phyloP scores from a whole-genome alignment of 208 protist species.

The Balamuthia mandrillaris region DNA sequence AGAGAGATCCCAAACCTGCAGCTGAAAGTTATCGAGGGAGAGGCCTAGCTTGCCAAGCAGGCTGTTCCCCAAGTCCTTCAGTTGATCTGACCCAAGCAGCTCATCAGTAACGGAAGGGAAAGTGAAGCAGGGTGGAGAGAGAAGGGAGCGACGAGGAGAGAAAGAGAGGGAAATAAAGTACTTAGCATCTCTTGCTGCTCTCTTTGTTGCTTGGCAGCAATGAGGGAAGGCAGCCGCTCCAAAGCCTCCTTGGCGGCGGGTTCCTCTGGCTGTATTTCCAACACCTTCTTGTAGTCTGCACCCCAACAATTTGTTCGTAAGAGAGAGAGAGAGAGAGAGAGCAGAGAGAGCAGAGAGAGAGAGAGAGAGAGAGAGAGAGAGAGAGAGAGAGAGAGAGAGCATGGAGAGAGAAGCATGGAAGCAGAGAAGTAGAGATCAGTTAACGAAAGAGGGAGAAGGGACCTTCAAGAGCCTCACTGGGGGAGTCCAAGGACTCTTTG shows the following conservation, averaged over 20 bases:
- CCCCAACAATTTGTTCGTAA: background rate
- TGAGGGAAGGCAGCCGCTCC: conserved; percentile 61
- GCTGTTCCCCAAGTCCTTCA: conserved; percentile 93
- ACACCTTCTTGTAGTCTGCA: conserved; percentile 77
- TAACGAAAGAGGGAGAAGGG: background rate
- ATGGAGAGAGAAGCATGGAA: background rate
- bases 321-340: too few relatives aligned
- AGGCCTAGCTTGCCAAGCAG: conserved; percentile 92
- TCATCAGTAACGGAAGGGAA: too few relatives aligned
- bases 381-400: too few relatives aligned
- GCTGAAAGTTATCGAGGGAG: conserved; percentile 94
- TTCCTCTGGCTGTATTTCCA: conserved; percentile 70
- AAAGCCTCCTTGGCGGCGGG: conserved; percentile 64
- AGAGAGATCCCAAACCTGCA: too few relatives aligned
- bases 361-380: too few relatives aligned
- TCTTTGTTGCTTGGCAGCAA: conserved; percentile 82
- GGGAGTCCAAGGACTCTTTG: conserved; percentile 81
- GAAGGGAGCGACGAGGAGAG: background rate
- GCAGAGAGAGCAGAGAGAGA: too few relatives aligned
- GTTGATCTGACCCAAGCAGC: conserved; percentile 66
- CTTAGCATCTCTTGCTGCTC: conserved; percentile 90
- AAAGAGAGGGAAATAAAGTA: background rate
- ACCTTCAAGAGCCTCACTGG: conserved; percentile 72
- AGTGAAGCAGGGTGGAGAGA: too few relatives aligned
- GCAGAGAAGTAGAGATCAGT: background rate